Evolutionary conservation across 345 rosid genomes (phyloP), one percentile per base, ranked within the genome.

Genomic region (Dipteronia dyeriana): DNA sequence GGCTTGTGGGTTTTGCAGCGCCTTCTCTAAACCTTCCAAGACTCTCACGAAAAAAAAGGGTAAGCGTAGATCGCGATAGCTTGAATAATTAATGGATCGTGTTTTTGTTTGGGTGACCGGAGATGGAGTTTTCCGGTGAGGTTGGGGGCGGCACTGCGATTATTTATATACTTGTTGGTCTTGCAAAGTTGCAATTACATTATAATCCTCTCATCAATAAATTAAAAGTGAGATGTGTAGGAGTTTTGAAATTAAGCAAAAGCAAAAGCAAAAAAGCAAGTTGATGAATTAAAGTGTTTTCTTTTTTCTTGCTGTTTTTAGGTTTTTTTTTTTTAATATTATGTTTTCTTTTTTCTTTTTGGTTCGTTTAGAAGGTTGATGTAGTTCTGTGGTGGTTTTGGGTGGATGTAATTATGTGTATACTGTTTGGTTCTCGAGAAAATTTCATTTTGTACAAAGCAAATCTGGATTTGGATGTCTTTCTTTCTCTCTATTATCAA

Each of bases 1-100:
- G 1, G 89, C 94, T 2, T 95, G 99, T 78, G 97, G 98, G 72
- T 90, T 89, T 61, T 95, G 98, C 82, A 29, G 86, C 23, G 92
- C 88, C 68, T 94, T 93, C 57, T 73, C 83, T 20, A 93, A 88
- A 75, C 84, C 85, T 9, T 29, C 79, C 38, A 89, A 88, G 79
- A 87, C 85, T 75, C 83, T 82, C 73, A 85, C 78, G 71, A 85
- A 80, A 57, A 90, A 79, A 83, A 76, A 82, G 19, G 90, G 87
- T 66, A 90, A 85, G 84, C 89, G 83, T 59, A 91, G 98, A 89
- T 87, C 93, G 25, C 81, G 82, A 69, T 86, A 84, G 87, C 25
- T 82, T 43, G 3, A 2, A 59, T 29, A 5, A 5, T 34, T 34
- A 34, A 34, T 34, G 6, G 4, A 34, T 34, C 38, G 20, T 34